Conservation (phyloP, 495 filamentous ascomycete species). For the Hypomontagnella monticulosa region DNA sequence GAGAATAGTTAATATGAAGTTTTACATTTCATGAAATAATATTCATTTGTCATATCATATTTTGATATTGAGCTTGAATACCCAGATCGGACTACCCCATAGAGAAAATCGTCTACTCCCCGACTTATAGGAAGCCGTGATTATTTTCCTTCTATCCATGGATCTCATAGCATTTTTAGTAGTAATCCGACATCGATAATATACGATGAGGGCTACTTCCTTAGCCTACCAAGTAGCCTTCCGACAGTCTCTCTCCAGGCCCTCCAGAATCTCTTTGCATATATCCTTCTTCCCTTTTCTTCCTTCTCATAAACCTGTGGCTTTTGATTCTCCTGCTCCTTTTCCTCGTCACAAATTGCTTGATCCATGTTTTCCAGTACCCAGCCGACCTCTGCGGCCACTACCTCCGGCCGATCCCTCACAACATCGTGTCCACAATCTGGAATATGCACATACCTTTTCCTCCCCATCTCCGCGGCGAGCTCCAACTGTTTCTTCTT, state of each 20-base stretch:
- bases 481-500: slow-evolving; percentile 58
- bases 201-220: background rate
- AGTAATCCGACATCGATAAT: background rate
- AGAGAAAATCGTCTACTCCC: too few species aligned
- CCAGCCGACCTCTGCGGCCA: slow-evolving; percentile 59
- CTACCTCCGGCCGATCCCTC: slow-evolving; percentile 56
- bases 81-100: too few species aligned
- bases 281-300: background rate
- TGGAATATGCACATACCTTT: slow-evolving; percentile 51
- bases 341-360: background rate
- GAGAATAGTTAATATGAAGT: too few species aligned
- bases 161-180: too few species aligned
- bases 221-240: slow-evolving; percentile 1
- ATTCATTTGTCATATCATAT: too few species aligned
- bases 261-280: slow-evolving; percentile 12
- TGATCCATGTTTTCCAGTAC: slow-evolving; percentile 47
- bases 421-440: slow-evolving; percentile 64
- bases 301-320: background rate
- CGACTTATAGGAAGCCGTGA: too few species aligned
- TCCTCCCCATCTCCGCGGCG: slow-evolving; percentile 38
- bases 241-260: slow-evolving; percentile 3
- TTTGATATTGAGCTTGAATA: too few species aligned
- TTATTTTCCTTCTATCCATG: too few species aligned
- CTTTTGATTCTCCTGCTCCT: background rate
- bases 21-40: too few species aligned